These are phyloP conservation scores for Rhododendron mucronatum DNA, from an alignment of 148 eudicot species.

Conservation along the genomic window DNA sequence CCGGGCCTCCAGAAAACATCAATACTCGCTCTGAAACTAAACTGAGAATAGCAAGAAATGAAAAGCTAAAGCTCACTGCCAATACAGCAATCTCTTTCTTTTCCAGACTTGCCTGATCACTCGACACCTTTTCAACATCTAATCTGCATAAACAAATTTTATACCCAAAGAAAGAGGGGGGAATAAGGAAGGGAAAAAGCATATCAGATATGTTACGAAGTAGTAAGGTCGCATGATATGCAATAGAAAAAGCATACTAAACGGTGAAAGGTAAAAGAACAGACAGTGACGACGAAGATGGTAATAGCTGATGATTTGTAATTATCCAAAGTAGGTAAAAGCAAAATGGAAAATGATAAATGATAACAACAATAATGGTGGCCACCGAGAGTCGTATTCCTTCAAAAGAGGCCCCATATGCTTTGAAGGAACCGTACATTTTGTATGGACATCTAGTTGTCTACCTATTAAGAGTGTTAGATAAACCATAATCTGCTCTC, in stretches of 20 bases:
- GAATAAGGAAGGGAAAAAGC: background rate
- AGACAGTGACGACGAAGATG: background rate
- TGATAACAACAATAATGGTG: too few species aligned
- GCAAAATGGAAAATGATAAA: background rate
- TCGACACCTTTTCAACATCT: constrained; percentile 52
- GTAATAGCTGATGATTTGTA: background rate
- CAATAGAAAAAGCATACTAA: background rate
- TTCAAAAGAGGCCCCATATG: too few species aligned
- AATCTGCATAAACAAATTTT: constrained; percentile 36
- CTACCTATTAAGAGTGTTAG: background rate
- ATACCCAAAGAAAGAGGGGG: background rate
- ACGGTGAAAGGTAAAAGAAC: background rate
- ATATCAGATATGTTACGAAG: background rate
- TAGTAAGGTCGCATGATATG: background rate
- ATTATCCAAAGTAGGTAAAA: background rate
- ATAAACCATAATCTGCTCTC: background rate
- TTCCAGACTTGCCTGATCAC: constrained; percentile 57
- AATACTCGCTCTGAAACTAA: constrained; percentile 42
- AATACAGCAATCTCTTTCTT: constrained; percentile 64
- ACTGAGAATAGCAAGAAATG: constrained; percentile 55
- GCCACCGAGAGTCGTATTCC: too few species aligned
- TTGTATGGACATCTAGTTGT: background rate
- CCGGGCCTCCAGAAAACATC: constrained; percentile 30
- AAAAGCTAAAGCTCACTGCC: constrained; percentile 52
- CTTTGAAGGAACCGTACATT: too few species aligned